A percentile compares a stretch with the other conserved stretches of the same genome.
Conservation (phyloP, 495 filamentous ascomycete species). For the Neurospora discreta region DNA sequence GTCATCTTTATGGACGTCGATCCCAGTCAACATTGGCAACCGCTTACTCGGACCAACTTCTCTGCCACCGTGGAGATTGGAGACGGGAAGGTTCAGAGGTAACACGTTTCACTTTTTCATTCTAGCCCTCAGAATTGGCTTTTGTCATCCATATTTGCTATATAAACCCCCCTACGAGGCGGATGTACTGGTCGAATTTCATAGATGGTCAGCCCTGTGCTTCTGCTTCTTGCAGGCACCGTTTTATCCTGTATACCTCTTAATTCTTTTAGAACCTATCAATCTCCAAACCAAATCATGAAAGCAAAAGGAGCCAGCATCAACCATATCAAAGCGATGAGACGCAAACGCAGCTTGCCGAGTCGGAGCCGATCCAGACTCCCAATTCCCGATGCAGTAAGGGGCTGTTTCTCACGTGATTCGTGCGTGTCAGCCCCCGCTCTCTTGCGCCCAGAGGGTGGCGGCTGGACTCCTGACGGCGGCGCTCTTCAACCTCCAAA, state of each 20-base stretch:
- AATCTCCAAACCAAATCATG: background rate
- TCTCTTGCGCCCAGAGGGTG: background rate
- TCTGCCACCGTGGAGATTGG: background rate
- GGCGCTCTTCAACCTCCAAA: constrained; percentile 7
- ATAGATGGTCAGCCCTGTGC: background rate
- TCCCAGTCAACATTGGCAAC: background rate
- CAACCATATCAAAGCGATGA: background rate
- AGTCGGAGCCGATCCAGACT: background rate
- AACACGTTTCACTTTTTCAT: background rate
- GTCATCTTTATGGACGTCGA: background rate
- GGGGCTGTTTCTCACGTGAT: constrained; percentile 8
- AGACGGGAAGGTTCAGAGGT: background rate
- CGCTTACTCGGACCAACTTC: background rate
- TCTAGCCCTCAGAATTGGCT: background rate
- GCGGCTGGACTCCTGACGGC: constrained; percentile 2
- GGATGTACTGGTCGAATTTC: background rate
- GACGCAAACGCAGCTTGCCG: background rate
- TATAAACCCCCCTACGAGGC: background rate
- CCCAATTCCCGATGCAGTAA: background rate
- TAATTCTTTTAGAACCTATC: background rate
- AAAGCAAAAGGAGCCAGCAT: background rate
- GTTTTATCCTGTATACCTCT: background rate
- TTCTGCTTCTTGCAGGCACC: background rate
- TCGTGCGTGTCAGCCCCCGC: constrained; percentile 5
- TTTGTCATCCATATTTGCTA: background rate